Base-by-base conservation (phyloP, 441 rosid species). In the Populus hybrid region DNA sequence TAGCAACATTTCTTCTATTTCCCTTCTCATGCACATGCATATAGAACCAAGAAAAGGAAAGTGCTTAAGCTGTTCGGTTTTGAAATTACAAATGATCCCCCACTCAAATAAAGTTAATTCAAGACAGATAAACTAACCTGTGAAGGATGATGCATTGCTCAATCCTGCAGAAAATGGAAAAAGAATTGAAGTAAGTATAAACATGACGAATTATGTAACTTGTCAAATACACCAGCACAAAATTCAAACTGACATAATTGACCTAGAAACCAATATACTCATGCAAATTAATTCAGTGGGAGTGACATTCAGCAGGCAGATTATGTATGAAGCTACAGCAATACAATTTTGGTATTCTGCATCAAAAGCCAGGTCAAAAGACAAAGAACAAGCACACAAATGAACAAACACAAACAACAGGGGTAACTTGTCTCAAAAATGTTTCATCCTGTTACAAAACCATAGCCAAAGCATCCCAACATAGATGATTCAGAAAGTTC, bases 101-200 rank as follows among this genome's bases (percentile, higher is more conserved):
- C 66, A 72, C 14, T 8, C 35, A 29, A 68, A 20, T 29, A 36
- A 72, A 35, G 18, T 64, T 1, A 64, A 64, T 31, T 26, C 24
- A 33, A 23, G 71, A 80, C 45, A 74, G 24, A 53, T 78, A 72
- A 79, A 88, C 93, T 85, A 76, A 93, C 99, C 97, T 67, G 87
- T 64, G 68, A 92, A 87, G 45, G 31, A 29, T 29, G 98, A 91
- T 69, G 83, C 88, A 84, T 95, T 93, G 90, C 83, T 83, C 70
- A 91, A 83, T 76, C 88, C 99, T 95, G 94, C 88, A 87, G 2
- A 2, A 18, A 74, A 6, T 26, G 81, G 65, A 83, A 73, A 79
- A 78, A 72, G 3, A 78, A 33, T 2, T n/a, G 53, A 29, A 29
- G 31, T 29, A 31, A 20, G 29, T 7, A 45, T 16, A 71, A 9